phyloP scores from a whole-genome alignment of 441 rosid genomes.

The Pelargonium citronellum region DNA sequence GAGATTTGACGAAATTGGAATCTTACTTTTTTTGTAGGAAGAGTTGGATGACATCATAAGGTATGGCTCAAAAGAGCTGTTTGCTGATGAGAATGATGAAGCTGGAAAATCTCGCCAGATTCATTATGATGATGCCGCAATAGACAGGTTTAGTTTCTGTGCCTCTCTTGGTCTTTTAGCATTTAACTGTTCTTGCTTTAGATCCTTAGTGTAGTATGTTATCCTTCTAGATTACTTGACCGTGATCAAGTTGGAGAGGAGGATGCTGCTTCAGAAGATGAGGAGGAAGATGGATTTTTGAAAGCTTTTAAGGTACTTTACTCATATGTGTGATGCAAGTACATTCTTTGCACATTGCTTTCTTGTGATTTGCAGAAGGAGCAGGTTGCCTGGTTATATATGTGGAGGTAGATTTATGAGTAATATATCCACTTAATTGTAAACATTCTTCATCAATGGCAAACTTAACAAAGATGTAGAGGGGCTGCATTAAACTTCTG shows the following conservation, averaged over 20 bases:
- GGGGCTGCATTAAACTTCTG: too few species aligned
- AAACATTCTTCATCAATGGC: neutral
- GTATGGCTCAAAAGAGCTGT: conserved; percentile 95
- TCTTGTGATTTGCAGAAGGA: too few species aligned
- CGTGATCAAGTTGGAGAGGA: conserved; percentile 70
- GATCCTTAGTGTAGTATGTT: conserved; percentile 9
- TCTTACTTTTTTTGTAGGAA: conserved; percentile 50
- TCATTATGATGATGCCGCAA: conserved; percentile 93
- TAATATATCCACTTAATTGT: neutral
- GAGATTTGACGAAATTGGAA: conserved; percentile 16
- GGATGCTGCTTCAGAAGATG: conserved; percentile 75
- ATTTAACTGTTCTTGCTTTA: neutral
- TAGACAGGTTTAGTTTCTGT: conserved; percentile 52
- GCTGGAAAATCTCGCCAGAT: conserved; percentile 93
- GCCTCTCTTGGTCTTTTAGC: conserved; percentile 6
- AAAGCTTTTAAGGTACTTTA: conserved; percentile 81
- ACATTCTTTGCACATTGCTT: too few species aligned
- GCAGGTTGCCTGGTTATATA: neutral
- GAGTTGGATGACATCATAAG: conserved; percentile 97
- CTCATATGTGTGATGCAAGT: neutral
- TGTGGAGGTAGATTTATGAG: neutral
- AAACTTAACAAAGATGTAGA: neutral
- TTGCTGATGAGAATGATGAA: conserved; percentile 93
- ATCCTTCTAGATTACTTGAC: conserved; percentile 62
- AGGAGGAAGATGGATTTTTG: conserved; percentile 84